Base-by-base conservation (phyloP, 768 basidiomycete species). In the Hygrophorus russula region DNA sequence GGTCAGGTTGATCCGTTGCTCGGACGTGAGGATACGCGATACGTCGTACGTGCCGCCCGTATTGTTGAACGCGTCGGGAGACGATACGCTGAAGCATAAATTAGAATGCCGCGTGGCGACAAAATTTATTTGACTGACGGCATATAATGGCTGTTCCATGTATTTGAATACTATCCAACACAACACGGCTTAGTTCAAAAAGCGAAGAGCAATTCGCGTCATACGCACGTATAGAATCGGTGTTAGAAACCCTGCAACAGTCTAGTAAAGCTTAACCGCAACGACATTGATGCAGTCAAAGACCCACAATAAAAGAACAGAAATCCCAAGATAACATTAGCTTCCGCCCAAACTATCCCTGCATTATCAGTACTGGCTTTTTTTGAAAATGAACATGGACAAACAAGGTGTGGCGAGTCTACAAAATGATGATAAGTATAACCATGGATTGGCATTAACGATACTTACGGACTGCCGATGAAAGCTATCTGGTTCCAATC, bases 331-430 rank as follows among this genome's bases (percentile, higher is more conserved):
- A 70, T 59, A 42, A 85, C 65, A 57, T 87, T 86, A 8, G 79
- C 82, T 55, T 80, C 76, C 2, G 82, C 82, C 82, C 82, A 86
- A 78, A 11, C 84, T 84, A 33, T 80, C 73, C 42, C 87, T 73
- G 20, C 86, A 65, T 55, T 88, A 84, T 1, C 82, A 80, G 47
- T 87, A 73, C 20, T 86, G 82, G 54, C 73, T 77, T 24, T 24
- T 24, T 24, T 24, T 13, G 29, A 49, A 17, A 12, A 24, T 24
- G 7, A 24, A 7, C 7, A 24, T 24, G 24, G 7, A 24, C 24
- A 24, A 24, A 24, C 24, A 24, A 24, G 24, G 24, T 24, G 24
- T 24, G 24, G 24, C 24, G 7, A 24, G 24, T 24, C 24, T 24
- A 24, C 24, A 24, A 24, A 24, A 24, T 7, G 24, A 24, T 7